These are phyloP conservation scores for Scedosporium apiospermum DNA, from an alignment of 2,329 filamentous ascomycete genomes.

Conservation along the genomic window DNA sequence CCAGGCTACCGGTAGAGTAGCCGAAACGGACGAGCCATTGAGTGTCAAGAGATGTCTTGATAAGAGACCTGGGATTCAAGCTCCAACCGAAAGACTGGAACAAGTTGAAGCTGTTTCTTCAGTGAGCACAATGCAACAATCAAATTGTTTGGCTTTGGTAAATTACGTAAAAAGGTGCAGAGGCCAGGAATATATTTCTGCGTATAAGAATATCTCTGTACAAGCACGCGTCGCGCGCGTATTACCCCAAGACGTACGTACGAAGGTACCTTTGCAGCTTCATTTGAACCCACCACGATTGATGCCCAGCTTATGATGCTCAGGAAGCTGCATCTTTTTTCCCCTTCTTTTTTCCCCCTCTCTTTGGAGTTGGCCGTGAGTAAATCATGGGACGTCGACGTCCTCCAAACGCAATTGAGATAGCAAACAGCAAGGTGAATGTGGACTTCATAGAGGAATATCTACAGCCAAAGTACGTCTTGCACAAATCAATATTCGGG, in stretches of 20 bases:
- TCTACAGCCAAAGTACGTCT: slow-evolving; percentile 33
- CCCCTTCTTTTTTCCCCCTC: background rate
- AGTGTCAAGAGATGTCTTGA: background rate
- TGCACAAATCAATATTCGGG: background rate
- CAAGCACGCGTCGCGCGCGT: background rate
- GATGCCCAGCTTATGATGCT: background rate
- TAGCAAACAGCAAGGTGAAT: slow-evolving; percentile 36
- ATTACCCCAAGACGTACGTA: background rate
- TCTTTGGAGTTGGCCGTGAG: background rate
- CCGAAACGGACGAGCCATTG: background rate
- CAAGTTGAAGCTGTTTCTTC: background rate
- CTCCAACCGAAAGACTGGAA: background rate
- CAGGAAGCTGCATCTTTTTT: no score
- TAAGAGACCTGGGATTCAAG: background rate
- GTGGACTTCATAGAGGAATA: slow-evolving; percentile 39
- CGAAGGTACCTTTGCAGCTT: background rate
- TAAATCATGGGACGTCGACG: slow-evolving; percentile 1
- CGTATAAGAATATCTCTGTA: background rate
- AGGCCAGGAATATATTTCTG: background rate
- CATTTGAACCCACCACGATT: background rate
- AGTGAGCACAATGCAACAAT: no score
- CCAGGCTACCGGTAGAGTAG: background rate
- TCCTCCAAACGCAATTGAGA: slow-evolving; percentile 30
- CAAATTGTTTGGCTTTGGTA: background rate
- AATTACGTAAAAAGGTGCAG: background rate